A percentile compares a stretch with the other conserved stretches of the same genome.
phyloP scores from a whole-genome alignment of 768 basidiomycete genomes.

The Myochromella boudieri region DNA sequence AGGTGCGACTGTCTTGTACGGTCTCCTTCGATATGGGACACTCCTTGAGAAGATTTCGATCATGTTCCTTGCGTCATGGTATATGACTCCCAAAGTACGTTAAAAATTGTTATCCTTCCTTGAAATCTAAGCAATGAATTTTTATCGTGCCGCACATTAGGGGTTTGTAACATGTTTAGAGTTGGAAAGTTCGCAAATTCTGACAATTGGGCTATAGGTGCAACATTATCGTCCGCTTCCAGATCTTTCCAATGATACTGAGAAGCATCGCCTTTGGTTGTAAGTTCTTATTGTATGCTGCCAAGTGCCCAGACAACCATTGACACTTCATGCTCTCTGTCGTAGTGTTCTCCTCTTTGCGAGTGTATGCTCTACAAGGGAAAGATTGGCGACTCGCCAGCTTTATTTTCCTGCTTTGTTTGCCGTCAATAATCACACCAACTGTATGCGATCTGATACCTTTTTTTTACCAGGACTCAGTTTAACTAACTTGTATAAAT shows the following conservation, averaged over 20 bases:
- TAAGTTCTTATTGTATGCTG: too few species aligned
- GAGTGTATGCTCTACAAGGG: slow-evolving; percentile 26
- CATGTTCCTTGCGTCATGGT: slow-evolving; percentile 31
- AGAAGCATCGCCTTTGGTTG: slow-evolving; percentile 25
- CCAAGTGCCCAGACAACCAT: too few species aligned
- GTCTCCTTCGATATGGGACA: slow-evolving; percentile 28
- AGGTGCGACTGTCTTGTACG: slow-evolving; percentile 26
- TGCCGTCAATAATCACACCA: slow-evolving; percentile 27
- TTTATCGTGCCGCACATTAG: too few species aligned
- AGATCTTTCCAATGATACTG: slow-evolving; percentile 29
- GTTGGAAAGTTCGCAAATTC: background rate
- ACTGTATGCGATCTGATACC: slow-evolving; percentile 17
- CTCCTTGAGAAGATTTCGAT: slow-evolving; percentile 28
- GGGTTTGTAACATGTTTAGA: too few species aligned
- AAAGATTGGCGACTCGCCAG: slow-evolving; percentile 23
- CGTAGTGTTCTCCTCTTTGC: slow-evolving; percentile 28
- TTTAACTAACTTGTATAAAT: background rate
- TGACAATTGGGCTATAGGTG: slow-evolving; percentile 16
- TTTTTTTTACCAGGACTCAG: background rate
- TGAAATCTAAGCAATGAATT: too few species aligned
- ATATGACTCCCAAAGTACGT: slow-evolving; percentile 28
- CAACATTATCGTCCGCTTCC: slow-evolving; percentile 29
- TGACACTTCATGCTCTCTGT: too few species aligned
- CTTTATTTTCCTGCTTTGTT: slow-evolving; percentile 24
- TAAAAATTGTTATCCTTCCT: background rate